Evolutionary conservation across 2,329 filamentous ascomycete species (phyloP).

Genomic region (Curvularia verruculosa): DNA sequence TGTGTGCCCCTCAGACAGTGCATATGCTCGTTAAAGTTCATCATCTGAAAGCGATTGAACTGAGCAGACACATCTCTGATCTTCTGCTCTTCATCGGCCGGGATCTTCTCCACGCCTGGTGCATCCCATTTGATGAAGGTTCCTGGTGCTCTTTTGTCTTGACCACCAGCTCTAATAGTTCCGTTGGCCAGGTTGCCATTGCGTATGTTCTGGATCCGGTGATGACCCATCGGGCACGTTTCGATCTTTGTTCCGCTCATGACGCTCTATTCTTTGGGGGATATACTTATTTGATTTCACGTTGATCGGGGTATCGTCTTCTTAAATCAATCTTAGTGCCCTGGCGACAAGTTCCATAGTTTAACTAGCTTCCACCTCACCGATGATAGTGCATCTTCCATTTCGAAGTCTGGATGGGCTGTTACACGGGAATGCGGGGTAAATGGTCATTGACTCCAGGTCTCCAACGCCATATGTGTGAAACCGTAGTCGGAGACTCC

Average conservation of each 20-base stretch:
- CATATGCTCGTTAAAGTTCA: slow-evolving; percentile 52
- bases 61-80: slow-evolving; percentile 31
- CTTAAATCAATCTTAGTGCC: slow-evolving; percentile 1
- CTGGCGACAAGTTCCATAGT: not conserved
- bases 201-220: slow-evolving; percentile 36
- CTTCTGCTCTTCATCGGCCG: slow-evolving; percentile 50
- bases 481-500: slow-evolving; percentile 10
- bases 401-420: not conserved
- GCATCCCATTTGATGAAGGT: slow-evolving; percentile 53
- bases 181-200: slow-evolving; percentile 35
- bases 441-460: slow-evolving; percentile 17
- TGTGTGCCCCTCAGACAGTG: slow-evolving; percentile 50
- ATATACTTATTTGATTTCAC: not conserved
- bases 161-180: slow-evolving; percentile 31
- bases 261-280: not conserved
- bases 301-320: not conserved
- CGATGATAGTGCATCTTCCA: slow-evolving; percentile 7
- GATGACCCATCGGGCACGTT: slow-evolving; percentile 30
- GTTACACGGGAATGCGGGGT: slow-evolving; percentile 19
- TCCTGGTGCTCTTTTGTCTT: slow-evolving; percentile 32
- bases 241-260: slow-evolving; percentile 24
- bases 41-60: slow-evolving; percentile 55
- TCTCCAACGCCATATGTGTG: slow-evolving; percentile 5
- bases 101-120: slow-evolving; percentile 50
- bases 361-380: slow-evolving; percentile 18